These are phyloP conservation scores for Plectosphaerella plurivora DNA, from an alignment of 2,329 filamentous ascomycete species.

Conservation along the genomic window DNA sequence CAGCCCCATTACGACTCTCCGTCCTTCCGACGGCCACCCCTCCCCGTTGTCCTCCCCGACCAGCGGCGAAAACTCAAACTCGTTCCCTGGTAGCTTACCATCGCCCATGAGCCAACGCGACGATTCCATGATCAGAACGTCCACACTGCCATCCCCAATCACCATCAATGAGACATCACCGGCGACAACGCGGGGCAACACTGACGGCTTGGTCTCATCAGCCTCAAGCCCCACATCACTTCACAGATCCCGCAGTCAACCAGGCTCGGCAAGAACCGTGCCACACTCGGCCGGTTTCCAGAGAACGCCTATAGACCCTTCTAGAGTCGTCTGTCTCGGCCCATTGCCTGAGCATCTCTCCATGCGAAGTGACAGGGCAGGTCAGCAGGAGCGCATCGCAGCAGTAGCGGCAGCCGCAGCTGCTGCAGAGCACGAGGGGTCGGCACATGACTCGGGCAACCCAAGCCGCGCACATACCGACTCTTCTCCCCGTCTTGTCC, in stretches of 20 bases:
- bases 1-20: conserved; percentile 27
- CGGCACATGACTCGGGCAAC: too few relatives aligned
- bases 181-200: too few relatives aligned
- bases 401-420: not conserved
- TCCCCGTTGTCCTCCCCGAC: conserved; percentile 20
- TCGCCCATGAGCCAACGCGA: conserved; percentile 44
- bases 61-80: conserved; percentile 28
- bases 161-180: not conserved
- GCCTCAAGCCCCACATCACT: conserved; percentile 1
- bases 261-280: conserved; percentile 14
- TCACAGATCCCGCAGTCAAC: not conserved
- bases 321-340: conserved; percentile 50
- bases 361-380: conserved; percentile 23
- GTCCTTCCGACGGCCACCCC: conserved; percentile 20
- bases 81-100: conserved; percentile 35
- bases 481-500: too few relatives aligned
- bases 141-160: conserved; percentile 38
- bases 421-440: not conserved
- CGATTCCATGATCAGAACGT: conserved; percentile 33
- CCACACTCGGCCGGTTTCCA: conserved; percentile 29
- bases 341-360: conserved; percentile 45
- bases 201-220: conserved; percentile 9
- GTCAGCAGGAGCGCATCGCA: not conserved
- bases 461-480: too few relatives aligned
- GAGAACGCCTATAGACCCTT: conserved; percentile 46